Evolutionary conservation across 2,329 filamentous ascomycete species (phyloP).

Genomic region (Bipolaris zeicola): DNA sequence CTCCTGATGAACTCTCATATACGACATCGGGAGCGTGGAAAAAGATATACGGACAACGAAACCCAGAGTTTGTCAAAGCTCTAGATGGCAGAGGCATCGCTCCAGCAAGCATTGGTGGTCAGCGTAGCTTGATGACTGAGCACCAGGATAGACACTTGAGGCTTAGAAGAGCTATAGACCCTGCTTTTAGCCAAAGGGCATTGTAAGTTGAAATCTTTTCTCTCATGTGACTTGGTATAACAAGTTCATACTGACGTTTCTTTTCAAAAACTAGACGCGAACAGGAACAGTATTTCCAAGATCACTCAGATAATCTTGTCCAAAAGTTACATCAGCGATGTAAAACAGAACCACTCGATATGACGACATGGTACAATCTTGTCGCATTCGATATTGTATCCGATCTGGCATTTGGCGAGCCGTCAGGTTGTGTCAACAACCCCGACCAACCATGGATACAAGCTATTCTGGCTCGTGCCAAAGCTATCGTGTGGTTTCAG

Average conservation of each 20-base stretch:
- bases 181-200: conserved; percentile 11
- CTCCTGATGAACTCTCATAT: conserved; percentile 10
- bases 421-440: conserved; percentile 11
- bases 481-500: conserved; percentile 15
- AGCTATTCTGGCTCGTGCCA: conserved; percentile 10
- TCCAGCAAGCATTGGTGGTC: conserved; percentile 11
- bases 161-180: conserved; percentile 13
- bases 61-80: conserved; percentile 10
- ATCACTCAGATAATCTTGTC: conserved; percentile 11
- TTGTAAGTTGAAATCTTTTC: not conserved
- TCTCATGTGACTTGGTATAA: not conserved
- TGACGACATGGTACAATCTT: conserved; percentile 12
- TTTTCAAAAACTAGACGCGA: conserved; percentile 1
- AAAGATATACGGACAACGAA: conserved; percentile 15
- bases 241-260: not conserved
- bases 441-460: conserved; percentile 13
- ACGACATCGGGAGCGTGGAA: conserved; percentile 10
- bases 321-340: conserved; percentile 1
- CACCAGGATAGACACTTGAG: conserved; percentile 13
- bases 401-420: conserved; percentile 11
- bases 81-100: conserved; percentile 13
- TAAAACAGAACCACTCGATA: conserved; percentile 4
- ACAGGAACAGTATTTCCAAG: conserved; percentile 9
- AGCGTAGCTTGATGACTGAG: conserved; percentile 14
- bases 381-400: conserved; percentile 11